phyloP scores from a whole-genome alignment of 129 eudicot genomes.

The Flaveria ramosissima region DNA sequence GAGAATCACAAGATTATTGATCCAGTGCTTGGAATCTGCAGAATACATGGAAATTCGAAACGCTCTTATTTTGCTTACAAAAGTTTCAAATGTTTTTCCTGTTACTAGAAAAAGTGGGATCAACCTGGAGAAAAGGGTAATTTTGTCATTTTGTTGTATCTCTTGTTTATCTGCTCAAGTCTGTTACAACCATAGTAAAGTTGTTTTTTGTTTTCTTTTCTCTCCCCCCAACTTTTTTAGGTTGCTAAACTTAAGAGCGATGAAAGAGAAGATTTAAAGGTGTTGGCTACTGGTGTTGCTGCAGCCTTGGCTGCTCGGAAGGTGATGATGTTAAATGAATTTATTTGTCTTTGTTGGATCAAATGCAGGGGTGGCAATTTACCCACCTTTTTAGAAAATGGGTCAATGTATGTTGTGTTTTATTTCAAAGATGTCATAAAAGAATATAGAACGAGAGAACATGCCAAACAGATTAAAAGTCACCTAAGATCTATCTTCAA shows the following conservation, averaged over 20 bases:
- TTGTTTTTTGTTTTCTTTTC: neutral
- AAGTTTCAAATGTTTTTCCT: conserved; percentile 89
- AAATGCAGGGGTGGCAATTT: neutral
- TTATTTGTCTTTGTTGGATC: conserved; percentile 3
- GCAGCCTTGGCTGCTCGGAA: conserved; percentile 99
- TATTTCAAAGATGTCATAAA: neutral
- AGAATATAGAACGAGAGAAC: neutral
- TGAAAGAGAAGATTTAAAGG: conserved; percentile 97
- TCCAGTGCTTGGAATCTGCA: conserved; percentile 92
- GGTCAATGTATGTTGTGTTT: neutral
- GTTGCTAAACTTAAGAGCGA: conserved; percentile 96
- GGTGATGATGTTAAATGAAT: conserved; percentile 42
- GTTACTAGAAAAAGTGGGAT: conserved; percentile 98
- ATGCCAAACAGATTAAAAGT: neutral
- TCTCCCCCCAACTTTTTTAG: conserved; percentile 33
- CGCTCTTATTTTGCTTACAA: conserved; percentile 89
- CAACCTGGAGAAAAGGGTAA: conserved; percentile 98
- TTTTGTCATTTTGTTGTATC: neutral
- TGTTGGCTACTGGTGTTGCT: conserved; percentile 98
- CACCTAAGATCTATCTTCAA: neutral
- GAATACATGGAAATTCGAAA: conserved; percentile 99
- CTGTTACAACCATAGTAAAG: neutral
- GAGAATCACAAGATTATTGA: conserved; percentile 85
- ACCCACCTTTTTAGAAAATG: neutral
- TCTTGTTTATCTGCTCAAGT: neutral